Evolutionary conservation across 257 asterid genomes (phyloP).

Genomic region (Solanum tarijense): DNA sequence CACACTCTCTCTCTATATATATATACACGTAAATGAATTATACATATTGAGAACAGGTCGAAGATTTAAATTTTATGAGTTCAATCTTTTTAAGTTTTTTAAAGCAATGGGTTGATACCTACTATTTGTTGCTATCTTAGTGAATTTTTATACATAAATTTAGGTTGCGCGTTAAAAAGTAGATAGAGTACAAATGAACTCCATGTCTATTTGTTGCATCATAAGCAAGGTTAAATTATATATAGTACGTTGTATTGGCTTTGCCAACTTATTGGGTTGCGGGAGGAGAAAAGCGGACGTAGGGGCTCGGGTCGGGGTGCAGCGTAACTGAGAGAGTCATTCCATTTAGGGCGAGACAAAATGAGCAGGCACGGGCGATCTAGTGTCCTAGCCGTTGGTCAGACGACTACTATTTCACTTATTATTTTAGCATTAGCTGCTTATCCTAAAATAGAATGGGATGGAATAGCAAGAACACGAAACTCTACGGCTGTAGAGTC

Average conservation of each 20-base stretch:
- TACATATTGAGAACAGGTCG: too few species aligned
- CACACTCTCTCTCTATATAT: neutral
- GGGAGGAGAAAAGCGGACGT: neutral
- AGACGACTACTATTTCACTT: neutral
- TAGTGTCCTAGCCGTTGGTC: too few species aligned
- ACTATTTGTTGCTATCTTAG: neutral
- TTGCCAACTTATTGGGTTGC: neutral
- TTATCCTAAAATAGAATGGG: neutral
- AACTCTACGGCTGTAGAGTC: neutral
- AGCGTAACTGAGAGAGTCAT: neutral
- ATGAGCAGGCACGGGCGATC: neutral
- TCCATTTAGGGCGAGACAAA: neutral
- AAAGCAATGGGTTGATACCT: neutral
- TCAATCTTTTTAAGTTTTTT: neutral
- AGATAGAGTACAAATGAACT: neutral
- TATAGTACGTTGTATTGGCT: neutral
- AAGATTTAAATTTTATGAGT: neutral
- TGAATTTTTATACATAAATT: too few species aligned
- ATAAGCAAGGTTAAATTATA: neutral
- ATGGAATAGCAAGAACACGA: neutral
- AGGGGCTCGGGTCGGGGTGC: neutral
- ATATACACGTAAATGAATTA: too few species aligned
- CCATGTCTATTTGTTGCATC: neutral
- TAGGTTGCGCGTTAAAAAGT: neutral
- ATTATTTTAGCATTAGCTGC: too few species aligned